Evolutionary conservation across 2,329 filamentous ascomycete species (phyloP).

Genomic region (Ophiocordyceps camponoti-saundersi): DNA sequence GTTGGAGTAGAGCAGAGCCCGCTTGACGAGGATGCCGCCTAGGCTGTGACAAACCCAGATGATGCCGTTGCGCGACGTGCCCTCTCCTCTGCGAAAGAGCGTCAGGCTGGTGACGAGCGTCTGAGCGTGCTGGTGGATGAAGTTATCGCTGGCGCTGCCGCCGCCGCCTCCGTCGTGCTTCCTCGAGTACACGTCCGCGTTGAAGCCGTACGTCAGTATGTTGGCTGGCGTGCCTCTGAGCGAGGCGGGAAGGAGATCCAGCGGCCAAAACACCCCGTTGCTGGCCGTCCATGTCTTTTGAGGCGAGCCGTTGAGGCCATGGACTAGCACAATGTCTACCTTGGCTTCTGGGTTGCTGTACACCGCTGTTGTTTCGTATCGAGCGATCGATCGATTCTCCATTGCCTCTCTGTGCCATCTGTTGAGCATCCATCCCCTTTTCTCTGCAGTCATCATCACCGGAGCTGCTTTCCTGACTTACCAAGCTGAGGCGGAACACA

Average conservation of each 20-base stretch:
- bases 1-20: slow-evolving; percentile 49
- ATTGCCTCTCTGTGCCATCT: slow-evolving; percentile 17
- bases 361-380: slow-evolving; percentile 41
- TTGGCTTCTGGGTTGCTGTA: slow-evolving; percentile 41
- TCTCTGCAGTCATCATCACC: not conserved
- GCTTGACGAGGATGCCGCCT: slow-evolving; percentile 56
- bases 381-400: slow-evolving; percentile 13
- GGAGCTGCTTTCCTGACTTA: not conserved
- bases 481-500: not conserved
- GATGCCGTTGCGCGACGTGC: slow-evolving; percentile 45
- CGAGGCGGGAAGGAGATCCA: slow-evolving; percentile 45
- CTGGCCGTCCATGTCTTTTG: slow-evolving; percentile 42
- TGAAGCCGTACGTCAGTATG: slow-evolving; percentile 58
- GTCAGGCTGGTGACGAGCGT: slow-evolving; percentile 46
- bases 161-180: slow-evolving; percentile 31
- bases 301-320: slow-evolving; percentile 52
- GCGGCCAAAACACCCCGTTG: slow-evolving; percentile 50
- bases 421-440: not conserved
- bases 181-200: slow-evolving; percentile 43
- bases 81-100: slow-evolving; percentile 41
- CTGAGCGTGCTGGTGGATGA: slow-evolving; percentile 55
- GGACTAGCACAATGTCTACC: slow-evolving; percentile 52
- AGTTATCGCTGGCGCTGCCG: slow-evolving; percentile 45
- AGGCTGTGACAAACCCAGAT: slow-evolving; percentile 63
- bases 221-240: slow-evolving; percentile 41